Percentiles rank a stretch among this genome's conserved stretches.
Evolutionary conservation across 768 basidiomycete species (phyloP).

Genomic region (Leccinum olivaceopallidum): DNA sequence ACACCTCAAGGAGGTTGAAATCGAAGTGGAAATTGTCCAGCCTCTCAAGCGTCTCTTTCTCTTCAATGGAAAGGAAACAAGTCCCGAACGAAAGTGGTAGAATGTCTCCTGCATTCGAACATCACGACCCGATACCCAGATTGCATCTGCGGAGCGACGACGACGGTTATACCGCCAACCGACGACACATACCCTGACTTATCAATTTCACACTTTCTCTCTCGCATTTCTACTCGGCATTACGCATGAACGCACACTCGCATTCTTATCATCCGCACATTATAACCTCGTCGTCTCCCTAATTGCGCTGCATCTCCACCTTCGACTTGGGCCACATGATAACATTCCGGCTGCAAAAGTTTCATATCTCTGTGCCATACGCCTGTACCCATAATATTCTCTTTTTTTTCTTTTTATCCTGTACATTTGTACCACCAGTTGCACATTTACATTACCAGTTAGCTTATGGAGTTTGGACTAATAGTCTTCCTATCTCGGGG

Average conservation of each 20-base stretch:
- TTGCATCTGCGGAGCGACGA: slow-evolving; percentile 27
- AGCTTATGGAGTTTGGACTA: slow-evolving; percentile 36
- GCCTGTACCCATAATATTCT: slow-evolving; percentile 35
- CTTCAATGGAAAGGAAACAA: slow-evolving; percentile 52
- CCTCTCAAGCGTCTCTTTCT: slow-evolving; percentile 67
- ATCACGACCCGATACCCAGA: slow-evolving; percentile 31
- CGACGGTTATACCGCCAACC: slow-evolving; percentile 33
- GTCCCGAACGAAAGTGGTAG: slow-evolving; percentile 30
- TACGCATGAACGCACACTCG: slow-evolving; percentile 24
- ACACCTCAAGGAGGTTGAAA: slow-evolving; percentile 52
- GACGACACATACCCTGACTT: slow-evolving; percentile 39
- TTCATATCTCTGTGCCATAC: slow-evolving; percentile 33
- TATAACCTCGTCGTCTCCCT: slow-evolving; percentile 32
- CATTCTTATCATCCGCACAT: slow-evolving; percentile 30
- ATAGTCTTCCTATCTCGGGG: slow-evolving; percentile 27
- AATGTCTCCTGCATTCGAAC: slow-evolving; percentile 15
- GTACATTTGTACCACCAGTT: slow-evolving; percentile 36
- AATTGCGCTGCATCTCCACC: slow-evolving; percentile 32
- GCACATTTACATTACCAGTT: slow-evolving; percentile 37
- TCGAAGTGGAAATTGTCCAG: slow-evolving; percentile 54
- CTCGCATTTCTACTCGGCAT: slow-evolving; percentile 26
- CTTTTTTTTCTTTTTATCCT: slow-evolving; percentile 14
- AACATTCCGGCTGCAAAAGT: slow-evolving; percentile 24
- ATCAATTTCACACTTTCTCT: slow-evolving; percentile 19
- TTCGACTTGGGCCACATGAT: slow-evolving; percentile 15